Evolutionary conservation across 2,329 filamentous ascomycete species (phyloP), one percentile per base, ranked within the genome.

Genomic region (Triangularia verruculosa): DNA sequence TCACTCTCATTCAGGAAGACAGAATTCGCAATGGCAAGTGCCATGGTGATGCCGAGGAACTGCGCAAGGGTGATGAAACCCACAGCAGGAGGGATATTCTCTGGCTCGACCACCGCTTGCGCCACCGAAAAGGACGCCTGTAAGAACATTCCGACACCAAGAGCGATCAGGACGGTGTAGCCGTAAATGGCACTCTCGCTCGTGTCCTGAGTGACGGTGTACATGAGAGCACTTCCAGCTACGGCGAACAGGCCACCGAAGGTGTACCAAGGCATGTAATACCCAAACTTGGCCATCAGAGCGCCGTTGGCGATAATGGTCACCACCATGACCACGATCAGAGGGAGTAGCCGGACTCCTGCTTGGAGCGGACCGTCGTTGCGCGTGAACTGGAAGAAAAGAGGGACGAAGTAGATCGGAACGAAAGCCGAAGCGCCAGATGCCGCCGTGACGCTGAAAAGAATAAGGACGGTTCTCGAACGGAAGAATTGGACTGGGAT

Each of bases 351-450:
- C 8, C 74, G 72, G 0, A 79, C 73, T 0, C 72, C 75, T 11
- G 77, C 72, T n/a, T 72, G 60, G 9, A 79, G 69, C 5, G 76
- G 74, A 0, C 65, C 71, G 59, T 80, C 80, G 12, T 74, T 74
- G 2, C 72, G 72, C 0, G 74, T 74, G 69, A 84, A 84, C 66
- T 81, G 78, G 70, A 84, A 85, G 71, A 76, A 83, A 1, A 84
- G 69, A 0, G 82, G 82, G 17, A 84, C 77, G 70, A 79, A 84
- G 70, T 83, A 85, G 24, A 79, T 70, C 15, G 68, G 56, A 7
- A 76, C 67, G 55, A 74, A 75, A 39, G 64, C 61, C 11, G 66
- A 66, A 15, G 70, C 65, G 15, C 75, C 79, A 5, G 72, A 68
- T 22, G 80, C 30, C 2, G 56, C 61, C 4, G 25, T 56, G 24